phyloP scores from a whole-genome alignment of 257 asterid genomes.

The Penstemon newberryi region DNA sequence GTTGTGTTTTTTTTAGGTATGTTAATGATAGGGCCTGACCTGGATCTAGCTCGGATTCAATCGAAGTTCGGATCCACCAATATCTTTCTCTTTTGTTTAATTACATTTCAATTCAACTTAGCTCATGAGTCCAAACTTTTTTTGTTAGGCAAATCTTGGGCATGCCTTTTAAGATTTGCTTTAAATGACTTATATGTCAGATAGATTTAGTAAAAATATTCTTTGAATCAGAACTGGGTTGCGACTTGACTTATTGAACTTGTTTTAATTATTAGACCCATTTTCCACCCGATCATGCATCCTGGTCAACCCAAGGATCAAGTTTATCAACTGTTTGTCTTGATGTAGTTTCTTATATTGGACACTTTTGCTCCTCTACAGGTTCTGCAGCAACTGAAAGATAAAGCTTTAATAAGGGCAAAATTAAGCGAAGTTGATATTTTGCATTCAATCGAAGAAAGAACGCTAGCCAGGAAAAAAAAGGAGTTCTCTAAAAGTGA shows the following conservation, averaged over 20 bases:
- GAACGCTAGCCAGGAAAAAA: constrained; percentile 59
- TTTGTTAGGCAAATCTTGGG: no score
- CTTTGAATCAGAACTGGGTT: background rate
- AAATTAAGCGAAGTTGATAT: constrained; percentile 62
- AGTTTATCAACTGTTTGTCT: background rate
- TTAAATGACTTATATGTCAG: background rate
- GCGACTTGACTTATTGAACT: background rate
- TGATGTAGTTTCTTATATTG: background rate
- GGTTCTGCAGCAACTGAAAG: constrained; percentile 79
- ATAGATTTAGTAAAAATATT: background rate
- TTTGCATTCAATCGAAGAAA: constrained; percentile 52
- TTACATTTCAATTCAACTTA: no score
- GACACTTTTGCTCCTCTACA: constrained; percentile 27
- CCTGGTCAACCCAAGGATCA: no score
- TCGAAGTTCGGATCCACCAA: background rate
- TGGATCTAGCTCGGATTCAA: no score
- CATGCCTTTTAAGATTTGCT: background rate
- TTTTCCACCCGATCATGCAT: no score
- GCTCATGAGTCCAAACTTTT: no score
- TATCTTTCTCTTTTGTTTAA: no score
- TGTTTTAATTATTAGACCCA: no score
- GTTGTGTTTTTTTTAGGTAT: no score
- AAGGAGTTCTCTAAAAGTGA: constrained; percentile 61
- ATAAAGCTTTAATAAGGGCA: constrained; percentile 75
- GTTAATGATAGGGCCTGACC: no score